phyloP scores from a whole-genome alignment of 2,329 filamentous ascomycete species.

The Furcasterigmium furcatum region DNA sequence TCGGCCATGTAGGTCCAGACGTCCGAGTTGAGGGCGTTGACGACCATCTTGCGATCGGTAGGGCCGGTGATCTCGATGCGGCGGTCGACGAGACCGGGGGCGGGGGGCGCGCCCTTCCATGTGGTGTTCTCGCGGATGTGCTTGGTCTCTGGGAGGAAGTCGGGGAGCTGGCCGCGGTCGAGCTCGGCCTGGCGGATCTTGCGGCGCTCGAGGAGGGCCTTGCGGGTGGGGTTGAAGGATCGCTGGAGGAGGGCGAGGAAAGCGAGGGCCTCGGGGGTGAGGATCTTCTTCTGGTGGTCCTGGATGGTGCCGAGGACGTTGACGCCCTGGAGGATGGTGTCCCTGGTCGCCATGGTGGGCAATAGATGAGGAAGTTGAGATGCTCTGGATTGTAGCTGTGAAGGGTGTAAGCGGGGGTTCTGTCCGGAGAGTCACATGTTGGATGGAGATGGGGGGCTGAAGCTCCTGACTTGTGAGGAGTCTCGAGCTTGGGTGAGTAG shows the following conservation, averaged over 20 bases:
- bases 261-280: conserved; percentile 75
- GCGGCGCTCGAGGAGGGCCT: conserved; percentile 75
- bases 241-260: conserved; percentile 85
- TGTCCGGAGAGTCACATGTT: no score
- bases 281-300: conserved; percentile 73
- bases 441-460: no score
- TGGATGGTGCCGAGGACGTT: conserved; percentile 71
- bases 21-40: conserved; percentile 85
- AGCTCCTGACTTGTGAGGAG: no score
- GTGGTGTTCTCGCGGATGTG: conserved; percentile 83
- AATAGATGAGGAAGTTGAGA: neutral
- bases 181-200: conserved; percentile 78
- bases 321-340: conserved; percentile 63
- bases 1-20: conserved; percentile 96
- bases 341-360: conserved; percentile 62
- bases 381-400: no score
- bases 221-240: conserved; percentile 79
- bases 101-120: conserved; percentile 82
- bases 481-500: no score
- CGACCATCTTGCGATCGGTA: conserved; percentile 90
- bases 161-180: conserved; percentile 75
- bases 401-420: no score
- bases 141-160: conserved; percentile 86
- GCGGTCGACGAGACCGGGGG: conserved; percentile 79
- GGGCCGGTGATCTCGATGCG: conserved; percentile 88